Base-by-base conservation (phyloP, 2,329 filamentous ascomycete genomes). In the Arthrinium puccinioides region DNA sequence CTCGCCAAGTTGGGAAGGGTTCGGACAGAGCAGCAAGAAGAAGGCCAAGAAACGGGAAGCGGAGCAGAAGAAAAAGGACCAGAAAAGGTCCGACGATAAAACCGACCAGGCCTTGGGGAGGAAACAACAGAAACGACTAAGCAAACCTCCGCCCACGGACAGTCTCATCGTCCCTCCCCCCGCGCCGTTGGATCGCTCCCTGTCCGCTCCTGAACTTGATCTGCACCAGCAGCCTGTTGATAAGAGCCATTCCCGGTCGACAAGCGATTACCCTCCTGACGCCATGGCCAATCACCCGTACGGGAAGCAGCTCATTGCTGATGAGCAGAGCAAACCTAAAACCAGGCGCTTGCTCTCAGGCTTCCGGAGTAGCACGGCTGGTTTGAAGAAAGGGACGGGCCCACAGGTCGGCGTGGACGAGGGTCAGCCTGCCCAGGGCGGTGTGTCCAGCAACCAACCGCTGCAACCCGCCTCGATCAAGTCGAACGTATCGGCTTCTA, bases 1-100 rank as follows among this genome's bases (percentile, higher is more conserved):
- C 38, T 80, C 76, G 2, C 76, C 76, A 2, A 77, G 69, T 38
- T 80, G 76, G 76, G 74, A 78, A 44, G 68, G 72, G 16, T 74
- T 74, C 46, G 64, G 66, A 3, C 65, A 68, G 15, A 69, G 63
- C 45, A 75, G 71, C 47, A 71, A 67, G 49, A 70, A 74, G 44
- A 74, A 70, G 45, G 36, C 46, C 18, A 55, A 55, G 51, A 73
- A 69, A 48, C 57, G 58, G 11, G 60, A 63, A 24, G 52, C 53
- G 10, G 57, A 61, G 37, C 59, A 61, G 42, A 53, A 54, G 39
- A 67, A 61, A 37, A 67, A 60, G 44, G 64, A 68, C 35, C 63
- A 67, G 41, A 59, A 65, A 32, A 57, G 54, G 25, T 24, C 28
- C 28, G 54, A 54, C 13, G 59, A 60, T n/a, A 59, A 55, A 32